phyloP scores from a whole-genome alignment of 1,284 basidiomycete genomes.

The Ustilago bromivora region DNA sequence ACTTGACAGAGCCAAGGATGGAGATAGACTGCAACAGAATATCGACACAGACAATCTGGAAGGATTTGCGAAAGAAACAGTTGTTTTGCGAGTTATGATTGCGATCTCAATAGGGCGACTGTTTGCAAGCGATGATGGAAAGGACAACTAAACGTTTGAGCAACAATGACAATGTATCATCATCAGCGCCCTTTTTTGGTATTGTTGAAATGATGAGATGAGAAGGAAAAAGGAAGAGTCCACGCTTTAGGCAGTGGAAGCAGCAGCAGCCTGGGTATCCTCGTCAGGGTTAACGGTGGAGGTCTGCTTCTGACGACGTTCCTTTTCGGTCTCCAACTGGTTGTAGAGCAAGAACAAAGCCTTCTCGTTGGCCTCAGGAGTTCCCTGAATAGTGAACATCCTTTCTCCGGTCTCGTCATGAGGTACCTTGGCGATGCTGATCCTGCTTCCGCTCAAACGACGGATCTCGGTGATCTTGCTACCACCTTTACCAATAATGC shows the following conservation, averaged over 20 bases:
- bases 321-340: conserved; percentile 67
- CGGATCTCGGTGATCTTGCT: conserved; percentile 99
- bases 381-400: conserved; percentile 99
- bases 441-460: conserved; percentile 93
- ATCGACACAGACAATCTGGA: no score
- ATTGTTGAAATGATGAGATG: not conserved
- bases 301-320: conserved; percentile 57
- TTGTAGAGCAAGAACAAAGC: conserved; percentile 97
- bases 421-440: conserved; percentile 96
- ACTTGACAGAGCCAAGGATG: no score
- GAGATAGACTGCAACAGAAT: no score
- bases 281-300: conserved; percentile 32
- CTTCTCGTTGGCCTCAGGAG: conserved; percentile 76
- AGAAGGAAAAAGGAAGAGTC: not conserved
- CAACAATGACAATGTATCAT: no score
- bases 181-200: not conserved
- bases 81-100: no score
- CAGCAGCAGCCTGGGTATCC: conserved; percentile 45
- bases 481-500: conserved; percentile 84
- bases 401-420: conserved; percentile 98
- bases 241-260: conserved; percentile 26
- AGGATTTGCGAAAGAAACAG: no score
- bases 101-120: no score
- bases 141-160: no score
- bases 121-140: no score